Evolutionary conservation across 1,284 basidiomycete species (phyloP).

Genomic region (Quambalaria eucalypti): DNA sequence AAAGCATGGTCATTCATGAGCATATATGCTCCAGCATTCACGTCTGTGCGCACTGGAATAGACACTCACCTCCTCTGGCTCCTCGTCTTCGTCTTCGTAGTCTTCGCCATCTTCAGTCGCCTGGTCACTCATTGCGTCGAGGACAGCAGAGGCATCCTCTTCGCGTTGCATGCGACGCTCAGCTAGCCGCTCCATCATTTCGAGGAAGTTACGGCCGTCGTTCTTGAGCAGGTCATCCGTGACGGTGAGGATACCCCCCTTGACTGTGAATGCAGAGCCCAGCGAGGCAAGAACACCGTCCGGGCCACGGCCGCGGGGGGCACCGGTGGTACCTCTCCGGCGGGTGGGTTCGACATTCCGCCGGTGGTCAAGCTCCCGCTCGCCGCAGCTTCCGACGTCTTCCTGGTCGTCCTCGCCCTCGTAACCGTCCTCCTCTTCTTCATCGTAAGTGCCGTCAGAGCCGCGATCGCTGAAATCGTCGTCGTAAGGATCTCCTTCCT

Average conservation of each 20-base stretch:
- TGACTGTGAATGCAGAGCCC: slow-evolving; percentile 68
- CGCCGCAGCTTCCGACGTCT: slow-evolving; percentile 12
- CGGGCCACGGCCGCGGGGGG: too few relatives aligned
- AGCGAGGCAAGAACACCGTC: too few relatives aligned
- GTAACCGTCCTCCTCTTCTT: slow-evolving; percentile 50
- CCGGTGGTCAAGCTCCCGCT: slow-evolving; percentile 67
- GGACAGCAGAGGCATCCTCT: slow-evolving; percentile 54
- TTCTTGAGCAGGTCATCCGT: slow-evolving; percentile 97
- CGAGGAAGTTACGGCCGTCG: slow-evolving; percentile 94
- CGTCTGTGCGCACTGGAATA: not conserved
- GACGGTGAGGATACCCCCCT: slow-evolving; percentile 90
- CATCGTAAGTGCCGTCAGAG: slow-evolving; percentile 55
- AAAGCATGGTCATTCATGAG: slow-evolving; percentile 16
- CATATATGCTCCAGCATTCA: slow-evolving; percentile 29
- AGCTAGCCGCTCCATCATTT: slow-evolving; percentile 99
- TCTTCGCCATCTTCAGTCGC: slow-evolving; percentile 22
- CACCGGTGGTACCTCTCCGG: too few relatives aligned
- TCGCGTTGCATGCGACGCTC: slow-evolving; percentile 87
- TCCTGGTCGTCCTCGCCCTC: slow-evolving; percentile 20
- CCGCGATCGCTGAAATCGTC: slow-evolving; percentile 39
- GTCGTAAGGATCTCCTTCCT: slow-evolving; percentile 30
- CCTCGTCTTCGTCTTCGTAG: slow-evolving; percentile 48
- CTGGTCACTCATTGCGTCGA: slow-evolving; percentile 50
- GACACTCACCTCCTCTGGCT: slow-evolving; percentile 44
- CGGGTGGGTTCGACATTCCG: too few relatives aligned